Evolutionary conservation across 352 stramenopile genomes (phyloP), one percentile per base, ranked within the genome.

Genomic region (Pythium periplocum): DNA sequence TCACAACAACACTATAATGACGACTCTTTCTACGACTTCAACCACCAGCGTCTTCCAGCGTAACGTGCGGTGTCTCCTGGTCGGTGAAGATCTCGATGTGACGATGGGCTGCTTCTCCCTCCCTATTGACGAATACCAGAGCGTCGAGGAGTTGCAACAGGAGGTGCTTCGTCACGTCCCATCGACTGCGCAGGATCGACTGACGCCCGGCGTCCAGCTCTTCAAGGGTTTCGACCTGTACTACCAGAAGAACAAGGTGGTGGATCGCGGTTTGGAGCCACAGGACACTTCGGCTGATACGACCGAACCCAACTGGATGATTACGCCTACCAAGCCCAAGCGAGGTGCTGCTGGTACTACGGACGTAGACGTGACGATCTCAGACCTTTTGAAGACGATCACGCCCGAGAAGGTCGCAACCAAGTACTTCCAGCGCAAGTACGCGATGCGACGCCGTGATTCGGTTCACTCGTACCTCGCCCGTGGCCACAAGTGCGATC

Each of bases 211-310:
- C 31, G 37, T 62, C 30, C 55, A 62, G 49, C 49, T 62, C 35
- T 62, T 62, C 48, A 62, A 62, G 49, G 48, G 55, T 7, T 62
- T 62, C 31, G 48, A 62, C 11, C 49, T 62, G 7, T 62, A 62
- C 55, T 51, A 41, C 6, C 3, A 31, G 40, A 52, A 45, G 12
- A 30, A 35, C 39, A 17, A n/a, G 17, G 17, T 26, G 17, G 0
- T 26, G 17, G 17, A 26, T 26, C 17, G 17, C 17, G 17, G 17
- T 26, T 26, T 26, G 17, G 17, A 26, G 17, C 17, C 17, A 26
- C 17, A 26, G 17, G 17, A 26, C 17, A 26, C 17, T 26, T 26
- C 17, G 17, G 17, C 17, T 26, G 17, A 0, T 26, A 26, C 17
- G 17, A 26, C 17, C 17, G 17, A 26, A 26, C 17, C 17, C 17